Conservation (phyloP, 345 rosid genomes). For the Cardiospermum halicacabum region DNA sequence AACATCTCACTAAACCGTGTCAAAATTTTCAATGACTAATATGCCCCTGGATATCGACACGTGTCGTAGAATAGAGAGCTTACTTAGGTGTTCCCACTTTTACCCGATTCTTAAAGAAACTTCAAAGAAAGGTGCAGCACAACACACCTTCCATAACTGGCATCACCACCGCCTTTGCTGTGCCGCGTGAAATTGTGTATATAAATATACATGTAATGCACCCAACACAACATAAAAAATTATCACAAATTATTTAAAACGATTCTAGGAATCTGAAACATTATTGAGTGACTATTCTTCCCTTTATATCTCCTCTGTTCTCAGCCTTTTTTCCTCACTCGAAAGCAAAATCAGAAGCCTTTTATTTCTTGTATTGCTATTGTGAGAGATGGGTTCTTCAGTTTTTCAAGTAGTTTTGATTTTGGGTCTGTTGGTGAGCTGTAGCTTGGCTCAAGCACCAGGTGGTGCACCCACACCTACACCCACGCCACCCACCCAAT, state of each 20-base stretch:
- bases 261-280: constrained; percentile 14
- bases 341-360: too few relatives aligned
- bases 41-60: not conserved
- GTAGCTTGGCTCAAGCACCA: constrained; percentile 72
- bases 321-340: constrained; percentile 13
- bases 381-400: constrained; percentile 52
- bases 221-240: not conserved
- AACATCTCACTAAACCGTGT: constrained; percentile 23
- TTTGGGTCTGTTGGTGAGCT: constrained; percentile 60
- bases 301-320: constrained; percentile 11
- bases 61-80: not conserved
- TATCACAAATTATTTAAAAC: not conserved
- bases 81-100: not conserved
- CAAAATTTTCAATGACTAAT: constrained; percentile 8
- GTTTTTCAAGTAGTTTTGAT: constrained; percentile 44
- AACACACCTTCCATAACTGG: not conserved
- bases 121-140: constrained; percentile 10
- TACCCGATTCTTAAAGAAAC: constrained; percentile 15
- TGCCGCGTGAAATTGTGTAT: not conserved
- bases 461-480: constrained; percentile 36
- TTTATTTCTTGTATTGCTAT: too few relatives aligned
- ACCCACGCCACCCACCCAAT: constrained; percentile 17
- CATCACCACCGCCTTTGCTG: constrained; percentile 18
- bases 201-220: not conserved
- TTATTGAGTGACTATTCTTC: constrained; percentile 1